phyloP scores from a whole-genome alignment of 331 rosid genomes.

The Cydonia oblonga region DNA sequence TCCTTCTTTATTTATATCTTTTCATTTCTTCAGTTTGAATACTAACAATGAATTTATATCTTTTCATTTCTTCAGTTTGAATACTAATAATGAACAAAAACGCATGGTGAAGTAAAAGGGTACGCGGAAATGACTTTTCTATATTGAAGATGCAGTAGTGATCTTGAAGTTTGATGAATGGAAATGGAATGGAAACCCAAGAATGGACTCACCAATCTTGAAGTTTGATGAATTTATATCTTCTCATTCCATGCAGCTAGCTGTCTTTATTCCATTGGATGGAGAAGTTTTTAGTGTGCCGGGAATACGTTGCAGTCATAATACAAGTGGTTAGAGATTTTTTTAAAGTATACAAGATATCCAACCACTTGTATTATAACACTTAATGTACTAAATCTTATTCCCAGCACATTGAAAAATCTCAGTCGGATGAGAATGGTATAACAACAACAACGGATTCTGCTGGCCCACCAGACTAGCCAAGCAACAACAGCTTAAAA shows the following conservation, averaged over 20 bases:
- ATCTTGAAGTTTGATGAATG: background rate
- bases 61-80: background rate
- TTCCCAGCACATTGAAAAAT: too few relatives aligned
- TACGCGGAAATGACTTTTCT: too few relatives aligned
- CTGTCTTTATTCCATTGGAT: slow-evolving; percentile 6
- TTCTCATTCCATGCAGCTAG: background rate
- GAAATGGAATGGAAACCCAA: too few relatives aligned
- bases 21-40: background rate
- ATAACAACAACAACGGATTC: slow-evolving; percentile 9
- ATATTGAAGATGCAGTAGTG: background rate
- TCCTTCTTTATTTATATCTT: too few relatives aligned
- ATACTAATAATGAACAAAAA: background rate
- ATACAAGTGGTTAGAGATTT: too few relatives aligned
- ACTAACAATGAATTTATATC: too few relatives aligned
- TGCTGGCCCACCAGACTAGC: slow-evolving; percentile 15
- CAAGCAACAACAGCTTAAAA: background rate
- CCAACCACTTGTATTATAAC: too few relatives aligned
- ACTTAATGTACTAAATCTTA: too few relatives aligned
- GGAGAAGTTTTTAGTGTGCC: background rate
- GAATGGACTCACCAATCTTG: too few relatives aligned
- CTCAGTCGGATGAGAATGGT: background rate
- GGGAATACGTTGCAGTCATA: too few relatives aligned
- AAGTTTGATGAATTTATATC: too few relatives aligned
- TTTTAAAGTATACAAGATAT: too few relatives aligned
- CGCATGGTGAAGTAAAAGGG: background rate